Conservation (phyloP, 116 monocot species). For the Zostera marina region DNA sequence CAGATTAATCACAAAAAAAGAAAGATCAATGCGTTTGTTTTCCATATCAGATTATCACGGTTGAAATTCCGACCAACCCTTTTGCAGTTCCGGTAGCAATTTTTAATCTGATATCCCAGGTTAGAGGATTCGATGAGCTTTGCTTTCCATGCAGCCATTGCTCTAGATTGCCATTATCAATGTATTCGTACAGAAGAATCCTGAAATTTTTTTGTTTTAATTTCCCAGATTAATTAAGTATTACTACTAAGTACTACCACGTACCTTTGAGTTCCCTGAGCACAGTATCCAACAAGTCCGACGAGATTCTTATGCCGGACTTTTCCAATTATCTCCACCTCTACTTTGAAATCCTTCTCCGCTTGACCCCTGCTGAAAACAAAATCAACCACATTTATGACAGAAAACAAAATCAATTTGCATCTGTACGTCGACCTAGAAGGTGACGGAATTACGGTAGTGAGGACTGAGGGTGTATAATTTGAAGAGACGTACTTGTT, state of each 20-base stretch:
- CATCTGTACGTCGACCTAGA: too few relatives aligned
- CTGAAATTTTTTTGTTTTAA: constrained; percentile 27
- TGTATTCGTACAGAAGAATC: constrained; percentile 86
- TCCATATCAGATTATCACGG: too few relatives aligned
- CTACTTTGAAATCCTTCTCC: constrained; percentile 87
- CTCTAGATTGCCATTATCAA: constrained; percentile 82
- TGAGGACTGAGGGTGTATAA: too few relatives aligned
- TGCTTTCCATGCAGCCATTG: constrained; percentile 83
- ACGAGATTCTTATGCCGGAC: constrained; percentile 93
- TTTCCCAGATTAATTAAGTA: too few relatives aligned
- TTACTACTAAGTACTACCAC: too few relatives aligned
- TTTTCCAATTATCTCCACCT: constrained; percentile 89
- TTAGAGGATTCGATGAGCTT: constrained; percentile 32
- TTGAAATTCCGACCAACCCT: too few relatives aligned
- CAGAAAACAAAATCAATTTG: not conserved
- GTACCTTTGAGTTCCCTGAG: constrained; percentile 69
- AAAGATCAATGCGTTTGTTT: too few relatives aligned
- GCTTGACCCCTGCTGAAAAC: constrained; percentile 82
- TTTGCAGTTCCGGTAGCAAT: constrained; percentile 83
- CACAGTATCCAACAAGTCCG: constrained; percentile 71
- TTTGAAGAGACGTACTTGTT: constrained; percentile 25
- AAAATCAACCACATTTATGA: not conserved
- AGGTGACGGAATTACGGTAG: too few relatives aligned
- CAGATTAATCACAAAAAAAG: too few relatives aligned
- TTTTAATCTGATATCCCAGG: constrained; percentile 80